phyloP scores from a whole-genome alignment of 2,329 filamentous ascomycete species.

The Claviceps purpurea region DNA sequence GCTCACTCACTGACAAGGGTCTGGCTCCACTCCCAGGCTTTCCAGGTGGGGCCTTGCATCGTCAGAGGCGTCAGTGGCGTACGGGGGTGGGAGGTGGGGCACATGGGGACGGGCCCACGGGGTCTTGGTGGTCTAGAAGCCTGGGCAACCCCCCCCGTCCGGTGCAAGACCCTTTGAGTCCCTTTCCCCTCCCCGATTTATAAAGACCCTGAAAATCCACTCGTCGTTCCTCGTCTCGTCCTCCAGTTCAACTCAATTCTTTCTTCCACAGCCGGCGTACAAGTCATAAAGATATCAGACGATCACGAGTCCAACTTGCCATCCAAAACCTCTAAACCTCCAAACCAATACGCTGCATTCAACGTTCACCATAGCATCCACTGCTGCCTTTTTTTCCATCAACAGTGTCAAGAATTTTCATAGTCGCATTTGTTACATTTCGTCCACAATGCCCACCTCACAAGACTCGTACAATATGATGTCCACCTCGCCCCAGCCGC shows the following conservation, averaged over 20 bases:
- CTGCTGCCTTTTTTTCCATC: too few species aligned
- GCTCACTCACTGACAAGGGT: too few species aligned
- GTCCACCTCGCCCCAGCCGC: conserved; percentile 24
- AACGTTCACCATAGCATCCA: too few species aligned
- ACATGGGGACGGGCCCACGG: background rate
- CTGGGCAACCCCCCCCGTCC: too few species aligned
- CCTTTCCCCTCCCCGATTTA: conserved; percentile 3
- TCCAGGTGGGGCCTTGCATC: background rate
- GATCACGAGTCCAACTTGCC: background rate
- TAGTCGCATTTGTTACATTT: background rate
- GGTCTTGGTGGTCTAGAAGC: background rate
- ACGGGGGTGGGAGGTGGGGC: background rate
- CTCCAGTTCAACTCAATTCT: background rate
- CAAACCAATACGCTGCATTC: background rate
- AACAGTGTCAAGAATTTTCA: too few species aligned
- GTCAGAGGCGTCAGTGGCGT: background rate
- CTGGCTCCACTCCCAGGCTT: background rate
- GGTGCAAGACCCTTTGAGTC: too few species aligned
- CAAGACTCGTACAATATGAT: conserved; percentile 27
- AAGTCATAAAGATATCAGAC: background rate
- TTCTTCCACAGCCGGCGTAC: background rate
- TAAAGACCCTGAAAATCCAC: conserved; percentile 12
- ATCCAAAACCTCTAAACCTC: background rate
- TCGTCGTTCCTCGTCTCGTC: background rate
- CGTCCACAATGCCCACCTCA: conserved; percentile 22